A percentile compares a stretch with the other conserved stretches of the same genome.
Conservation (phyloP, 257 asterid species). For the Orobanche coerulescens region DNA sequence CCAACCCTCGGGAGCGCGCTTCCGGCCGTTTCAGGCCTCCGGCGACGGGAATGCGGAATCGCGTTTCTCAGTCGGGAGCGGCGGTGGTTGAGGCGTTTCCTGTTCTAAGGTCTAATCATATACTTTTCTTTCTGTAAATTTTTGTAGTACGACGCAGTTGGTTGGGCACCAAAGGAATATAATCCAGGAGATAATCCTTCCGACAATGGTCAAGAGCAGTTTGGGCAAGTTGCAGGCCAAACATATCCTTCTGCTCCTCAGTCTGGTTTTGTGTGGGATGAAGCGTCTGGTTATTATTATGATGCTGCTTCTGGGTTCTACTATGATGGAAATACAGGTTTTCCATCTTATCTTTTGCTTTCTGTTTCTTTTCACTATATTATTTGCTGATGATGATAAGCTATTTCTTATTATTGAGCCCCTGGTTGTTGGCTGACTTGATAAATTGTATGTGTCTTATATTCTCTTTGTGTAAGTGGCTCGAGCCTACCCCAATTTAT, state of each 20-base stretch:
- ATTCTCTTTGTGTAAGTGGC: neutral
- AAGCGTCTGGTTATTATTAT: slow-evolving; percentile 95
- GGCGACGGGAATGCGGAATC: too few relatives aligned
- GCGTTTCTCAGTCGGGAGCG: too few relatives aligned
- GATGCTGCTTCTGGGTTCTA: slow-evolving; percentile 98
- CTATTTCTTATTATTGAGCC: neutral
- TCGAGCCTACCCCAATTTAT: too few relatives aligned
- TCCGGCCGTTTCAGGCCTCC: too few relatives aligned
- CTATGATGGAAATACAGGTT: slow-evolving; percentile 94
- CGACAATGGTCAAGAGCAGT: slow-evolving; percentile 47
- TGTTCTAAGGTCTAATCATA: slow-evolving; percentile 14
- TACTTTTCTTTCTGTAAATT: slow-evolving; percentile 13
- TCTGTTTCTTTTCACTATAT: neutral
- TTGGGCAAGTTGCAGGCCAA: slow-evolving; percentile 43
- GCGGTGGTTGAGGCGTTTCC: too few relatives aligned
- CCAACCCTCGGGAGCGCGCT: too few relatives aligned
- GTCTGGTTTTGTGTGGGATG: slow-evolving; percentile 97
- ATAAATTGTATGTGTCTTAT: neutral
- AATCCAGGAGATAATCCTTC: slow-evolving; percentile 76
- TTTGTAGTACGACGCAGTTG: slow-evolving; percentile 86
- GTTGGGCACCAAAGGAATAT: slow-evolving; percentile 98
- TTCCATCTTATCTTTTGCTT: slow-evolving; percentile 9
- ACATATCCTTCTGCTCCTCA: slow-evolving; percentile 62
- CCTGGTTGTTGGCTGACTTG: neutral
- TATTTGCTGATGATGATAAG: neutral